Evolutionary conservation across 2,329 filamentous ascomycete genomes (phyloP).

Genomic region (Stachybotrys chlorohalonatus): DNA sequence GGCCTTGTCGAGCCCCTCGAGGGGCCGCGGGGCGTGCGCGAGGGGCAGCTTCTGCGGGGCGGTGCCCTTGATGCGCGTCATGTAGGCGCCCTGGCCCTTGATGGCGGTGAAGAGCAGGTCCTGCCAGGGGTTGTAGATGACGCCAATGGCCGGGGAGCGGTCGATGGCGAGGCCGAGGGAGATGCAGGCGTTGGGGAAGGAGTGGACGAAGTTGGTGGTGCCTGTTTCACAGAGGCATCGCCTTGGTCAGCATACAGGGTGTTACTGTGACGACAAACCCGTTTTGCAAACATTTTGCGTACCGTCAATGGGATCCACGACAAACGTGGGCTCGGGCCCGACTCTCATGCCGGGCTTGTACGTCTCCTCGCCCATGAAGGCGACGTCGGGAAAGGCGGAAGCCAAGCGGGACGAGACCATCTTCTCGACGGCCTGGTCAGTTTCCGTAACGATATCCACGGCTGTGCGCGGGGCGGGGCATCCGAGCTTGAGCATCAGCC

Average conservation of each 20-base stretch:
- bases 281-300: not conserved
- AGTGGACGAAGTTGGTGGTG: conserved; percentile 74
- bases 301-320: conserved; percentile 76
- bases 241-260: not conserved
- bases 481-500: not conserved
- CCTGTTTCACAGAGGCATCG: conserved; percentile 8
- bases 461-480: conserved; percentile 29
- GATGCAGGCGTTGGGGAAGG: conserved; percentile 65
- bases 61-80: conserved; percentile 34
- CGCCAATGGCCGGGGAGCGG: conserved; percentile 55
- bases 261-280: not conserved
- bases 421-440: conserved; percentile 55
- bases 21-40: conserved; percentile 38
- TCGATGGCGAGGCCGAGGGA: conserved; percentile 63
- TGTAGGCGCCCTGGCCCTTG: conserved; percentile 56
- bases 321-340: conserved; percentile 61
- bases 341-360: conserved; percentile 58
- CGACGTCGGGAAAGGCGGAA: conserved; percentile 42
- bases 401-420: conserved; percentile 48
- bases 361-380: conserved; percentile 71
- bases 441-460: conserved; percentile 60
- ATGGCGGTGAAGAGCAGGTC: conserved; percentile 61
- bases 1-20: conserved; percentile 51
- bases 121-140: conserved; percentile 74
- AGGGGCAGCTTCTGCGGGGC: conserved; percentile 30